Base-by-base conservation (phyloP, 306 rosid genomes). In the Boehmeria nivea region DNA sequence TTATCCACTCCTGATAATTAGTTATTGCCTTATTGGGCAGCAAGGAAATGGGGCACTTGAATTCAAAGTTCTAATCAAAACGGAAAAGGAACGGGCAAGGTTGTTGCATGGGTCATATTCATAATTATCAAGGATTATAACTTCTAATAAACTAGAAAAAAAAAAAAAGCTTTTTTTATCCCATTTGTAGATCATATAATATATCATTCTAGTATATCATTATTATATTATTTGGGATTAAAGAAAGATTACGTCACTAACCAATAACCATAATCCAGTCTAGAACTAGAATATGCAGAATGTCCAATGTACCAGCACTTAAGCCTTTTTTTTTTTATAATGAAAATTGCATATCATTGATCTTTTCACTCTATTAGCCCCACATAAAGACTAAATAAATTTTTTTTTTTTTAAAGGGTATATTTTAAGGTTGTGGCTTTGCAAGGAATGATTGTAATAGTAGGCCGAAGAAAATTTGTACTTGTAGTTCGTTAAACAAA, bases 221-320 rank as follows among this genome's bases (percentile, higher is more conserved):
- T 15, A 57, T 37, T 22, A 13, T 21, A 57, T 61, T 81, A 74
- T 76, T 71, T 9, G 64, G 36, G 64, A 43, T 55, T 48, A 53
- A 33, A 42, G 59, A 74, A 71, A 78, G 65, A 78, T 83, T 76
- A 42, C 93, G 76, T 77, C 93, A 78, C 67, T 54, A 47, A n/a
- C n/a, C n/a, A n/a, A n/a, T n/a, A n/a, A n/a, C 66, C 51, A 81
- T 70, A 68, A 75, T 65, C 78, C 72, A 48, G 64, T 50, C 43
- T 31, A 55, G 60, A 58, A 61, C 66, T 59, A 27, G 18, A 51
- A 19, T 40, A 47, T 70, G 67, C 48, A 52, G 70, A 57, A 70
- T 64, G 74, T 77, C 76, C 85, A 81, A 81, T 83, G 84, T 79
- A 71, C 68, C 64, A 60, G 75, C 95, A 84, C 85, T 78, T n/a